Evolutionary conservation across 1,284 basidiomycete genomes (phyloP).

Genomic region (Flammula alnicola): DNA sequence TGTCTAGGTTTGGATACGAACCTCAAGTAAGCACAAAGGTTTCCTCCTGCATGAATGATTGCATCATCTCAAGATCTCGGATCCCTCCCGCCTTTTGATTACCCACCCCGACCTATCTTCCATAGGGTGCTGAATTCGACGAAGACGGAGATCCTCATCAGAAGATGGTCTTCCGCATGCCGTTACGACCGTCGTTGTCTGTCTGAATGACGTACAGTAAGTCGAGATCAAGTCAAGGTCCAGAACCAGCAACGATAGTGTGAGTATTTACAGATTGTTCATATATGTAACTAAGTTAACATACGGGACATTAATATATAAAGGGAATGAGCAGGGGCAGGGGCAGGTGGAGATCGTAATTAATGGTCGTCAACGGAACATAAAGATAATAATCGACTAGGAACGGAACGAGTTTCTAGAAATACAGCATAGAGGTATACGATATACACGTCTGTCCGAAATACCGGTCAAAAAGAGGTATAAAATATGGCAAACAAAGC

Average conservation of each 20-base stretch:
- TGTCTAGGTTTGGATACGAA: conserved; percentile 69
- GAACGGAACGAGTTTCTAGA: conserved; percentile 39
- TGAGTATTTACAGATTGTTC: no score
- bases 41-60: conserved; percentile 18
- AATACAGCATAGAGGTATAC: conserved; percentile 38
- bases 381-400: no score
- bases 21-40: conserved; percentile 54
- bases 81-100: conserved; percentile 15
- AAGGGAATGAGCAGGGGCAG: no score
- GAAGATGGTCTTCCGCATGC: conserved; percentile 66
- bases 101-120: no score
- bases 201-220: no score
- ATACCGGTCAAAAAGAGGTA: conserved; percentile 24
- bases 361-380: no score
- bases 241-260: no score
- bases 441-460: conserved; percentile 24
- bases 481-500: conserved; percentile 26
- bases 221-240: no score
- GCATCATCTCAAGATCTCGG: conserved; percentile 29
- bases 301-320: no score
- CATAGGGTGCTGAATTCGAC: conserved; percentile 74
- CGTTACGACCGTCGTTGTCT: conserved; percentile 30
- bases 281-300: no score
- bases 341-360: no score
- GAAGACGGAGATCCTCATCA: conserved; percentile 84